These are phyloP conservation scores for Nemania sp. DNA, from an alignment of 2,329 filamentous ascomycete genomes.

Conservation along the genomic window DNA sequence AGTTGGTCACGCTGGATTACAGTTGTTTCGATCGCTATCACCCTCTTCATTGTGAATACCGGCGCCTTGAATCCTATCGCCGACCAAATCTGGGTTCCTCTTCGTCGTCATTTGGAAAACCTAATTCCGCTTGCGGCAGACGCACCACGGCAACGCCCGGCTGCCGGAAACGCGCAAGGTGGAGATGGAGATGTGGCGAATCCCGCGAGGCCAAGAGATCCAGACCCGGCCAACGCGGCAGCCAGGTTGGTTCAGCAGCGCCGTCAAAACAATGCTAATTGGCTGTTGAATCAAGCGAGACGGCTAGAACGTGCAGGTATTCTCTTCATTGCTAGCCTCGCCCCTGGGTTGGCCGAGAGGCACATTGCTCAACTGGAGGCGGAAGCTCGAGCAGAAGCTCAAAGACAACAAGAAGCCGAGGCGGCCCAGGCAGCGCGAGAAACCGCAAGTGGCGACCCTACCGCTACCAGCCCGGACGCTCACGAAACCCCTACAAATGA, in stretches of 20 bases:
- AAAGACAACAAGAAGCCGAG: conserved; percentile 49
- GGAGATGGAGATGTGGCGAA: conserved; percentile 33
- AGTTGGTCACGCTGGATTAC: conserved; percentile 64
- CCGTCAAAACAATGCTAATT: conserved; percentile 49
- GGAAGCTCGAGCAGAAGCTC: conserved; percentile 50
- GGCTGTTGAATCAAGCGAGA: conserved; percentile 55
- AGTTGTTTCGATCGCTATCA: conserved; percentile 56
- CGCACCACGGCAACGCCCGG: conserved; percentile 30
- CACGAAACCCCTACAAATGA: background rate
- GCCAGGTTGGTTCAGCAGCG: conserved; percentile 56
- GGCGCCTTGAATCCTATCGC: conserved; percentile 60
- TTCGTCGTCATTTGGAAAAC: conserved; percentile 62
- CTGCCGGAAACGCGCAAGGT: conserved; percentile 37
- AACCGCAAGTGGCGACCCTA: conserved; percentile 6
- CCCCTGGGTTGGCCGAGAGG: conserved; percentile 66
- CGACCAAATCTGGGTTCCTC: conserved; percentile 58
- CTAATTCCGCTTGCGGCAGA: conserved; percentile 57
- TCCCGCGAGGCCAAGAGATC: conserved; percentile 34
- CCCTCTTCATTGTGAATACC: conserved; percentile 62
- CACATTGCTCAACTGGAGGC: conserved; percentile 64
- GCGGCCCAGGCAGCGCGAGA: conserved; percentile 34
- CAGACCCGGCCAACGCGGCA: conserved; percentile 54
- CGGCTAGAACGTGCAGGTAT: conserved; percentile 62
- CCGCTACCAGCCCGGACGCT: conserved; percentile 1
- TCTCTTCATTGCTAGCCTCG: conserved; percentile 67